A percentile compares a stretch with the other conserved stretches of the same genome.
Evolutionary conservation across 2,329 filamentous ascomycete genomes (phyloP).

Genomic region (Trichoderma cornu-damae): DNA sequence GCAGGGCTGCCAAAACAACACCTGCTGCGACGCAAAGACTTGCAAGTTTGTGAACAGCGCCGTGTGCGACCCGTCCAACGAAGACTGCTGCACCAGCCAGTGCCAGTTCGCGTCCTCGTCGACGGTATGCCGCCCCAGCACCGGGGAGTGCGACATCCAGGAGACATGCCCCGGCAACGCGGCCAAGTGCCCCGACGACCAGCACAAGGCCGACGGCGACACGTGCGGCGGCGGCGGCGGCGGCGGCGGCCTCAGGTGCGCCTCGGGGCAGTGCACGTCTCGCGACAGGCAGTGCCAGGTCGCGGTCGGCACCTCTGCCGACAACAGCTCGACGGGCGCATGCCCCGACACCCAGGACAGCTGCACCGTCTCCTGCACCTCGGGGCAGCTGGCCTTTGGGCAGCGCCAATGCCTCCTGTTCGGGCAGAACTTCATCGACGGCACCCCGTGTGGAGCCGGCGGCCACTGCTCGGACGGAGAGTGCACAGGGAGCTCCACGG

Average conservation of each 20-base stretch:
- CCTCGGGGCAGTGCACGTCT: conserved; percentile 90
- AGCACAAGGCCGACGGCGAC: conserved; percentile 62
- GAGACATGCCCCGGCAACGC: conserved; percentile 74
- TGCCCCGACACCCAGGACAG: conserved; percentile 52
- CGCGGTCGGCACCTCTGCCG: conserved; percentile 69
- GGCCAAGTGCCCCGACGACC: conserved; percentile 69
- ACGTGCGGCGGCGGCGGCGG: conserved; percentile 68
- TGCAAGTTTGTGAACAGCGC: conserved; percentile 76
- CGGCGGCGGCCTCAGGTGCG: conserved; percentile 68
- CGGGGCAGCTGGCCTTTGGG: conserved; percentile 27
- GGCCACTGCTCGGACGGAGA: conserved; percentile 73
- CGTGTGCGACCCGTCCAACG: conserved; percentile 75
- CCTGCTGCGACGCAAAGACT: conserved; percentile 78
- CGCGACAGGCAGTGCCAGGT: conserved; percentile 84
- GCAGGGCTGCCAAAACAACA: conserved; percentile 64
- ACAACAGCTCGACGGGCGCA: conserved; percentile 71
- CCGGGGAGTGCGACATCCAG: conserved; percentile 75
- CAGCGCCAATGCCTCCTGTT: conserved; percentile 60
- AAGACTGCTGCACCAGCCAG: conserved; percentile 67
- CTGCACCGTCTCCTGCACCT: conserved; percentile 73
- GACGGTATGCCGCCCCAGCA: conserved; percentile 75
- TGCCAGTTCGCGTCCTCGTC: conserved; percentile 64
- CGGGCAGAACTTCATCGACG: conserved; percentile 90
- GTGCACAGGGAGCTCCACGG: conserved; percentile 66
- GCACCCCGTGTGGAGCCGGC: conserved; percentile 75